These are phyloP conservation scores for Pestalotiopsis sp. DNA, from an alignment of 2,329 filamentous ascomycete species.

Conservation along the genomic window DNA sequence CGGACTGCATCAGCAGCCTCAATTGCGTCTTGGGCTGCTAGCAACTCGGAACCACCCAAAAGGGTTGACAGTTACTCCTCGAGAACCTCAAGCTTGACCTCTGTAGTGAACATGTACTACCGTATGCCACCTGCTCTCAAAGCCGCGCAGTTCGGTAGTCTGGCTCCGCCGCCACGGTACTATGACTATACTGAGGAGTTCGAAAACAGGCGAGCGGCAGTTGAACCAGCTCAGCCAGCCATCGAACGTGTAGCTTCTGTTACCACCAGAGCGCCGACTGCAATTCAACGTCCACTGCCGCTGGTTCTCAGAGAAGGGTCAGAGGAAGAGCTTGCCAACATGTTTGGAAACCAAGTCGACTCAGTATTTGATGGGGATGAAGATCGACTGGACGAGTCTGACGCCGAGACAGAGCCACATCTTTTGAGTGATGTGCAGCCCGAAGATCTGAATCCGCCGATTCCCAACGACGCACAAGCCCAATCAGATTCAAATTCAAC, in stretches of 20 bases:
- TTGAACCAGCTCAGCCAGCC: conserved; percentile 16
- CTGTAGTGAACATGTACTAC: conserved; percentile 52
- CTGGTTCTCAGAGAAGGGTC: conserved; percentile 24
- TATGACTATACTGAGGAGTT: conserved; percentile 59
- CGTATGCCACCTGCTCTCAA: conserved; percentile 29
- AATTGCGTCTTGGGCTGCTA: conserved; percentile 29
- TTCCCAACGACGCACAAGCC: neutral
- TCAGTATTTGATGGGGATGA: conserved; percentile 26
- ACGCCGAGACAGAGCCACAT: neutral
- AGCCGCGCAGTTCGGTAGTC: conserved; percentile 19
- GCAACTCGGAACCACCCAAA: conserved; percentile 28
- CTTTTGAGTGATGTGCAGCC: conserved; percentile 11
- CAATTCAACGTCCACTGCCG: conserved; percentile 17
- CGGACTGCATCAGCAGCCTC: conserved; percentile 40
- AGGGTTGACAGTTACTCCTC: conserved; percentile 37
- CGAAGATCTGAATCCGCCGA: neutral
- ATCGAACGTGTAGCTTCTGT: conserved; percentile 23
- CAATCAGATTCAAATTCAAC: neutral
- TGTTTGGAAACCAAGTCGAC: conserved; percentile 23
- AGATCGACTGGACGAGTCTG: conserved; percentile 17
- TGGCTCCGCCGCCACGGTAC: conserved; percentile 39
- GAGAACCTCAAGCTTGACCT: conserved; percentile 52
- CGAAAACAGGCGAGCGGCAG: conserved; percentile 32
- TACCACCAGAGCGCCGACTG: conserved; percentile 21
- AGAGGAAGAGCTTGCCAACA: conserved; percentile 24